phyloP scores from a whole-genome alignment of 805 yeast species.

The Zygoascus biomembranicola region DNA sequence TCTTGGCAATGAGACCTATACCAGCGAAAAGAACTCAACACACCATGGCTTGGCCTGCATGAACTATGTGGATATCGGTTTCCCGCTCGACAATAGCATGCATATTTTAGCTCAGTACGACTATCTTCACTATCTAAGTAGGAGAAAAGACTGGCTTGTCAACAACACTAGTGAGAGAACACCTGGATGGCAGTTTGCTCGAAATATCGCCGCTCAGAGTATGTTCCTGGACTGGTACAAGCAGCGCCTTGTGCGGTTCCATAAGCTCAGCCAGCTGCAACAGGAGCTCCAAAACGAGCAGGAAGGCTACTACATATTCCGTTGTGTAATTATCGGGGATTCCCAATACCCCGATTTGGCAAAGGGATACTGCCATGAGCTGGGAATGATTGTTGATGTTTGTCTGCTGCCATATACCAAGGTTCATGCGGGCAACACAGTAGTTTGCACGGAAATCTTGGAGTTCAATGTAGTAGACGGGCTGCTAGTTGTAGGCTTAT shows the following conservation, averaged over 20 bases:
- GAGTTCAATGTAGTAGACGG: conserved; percentile 36
- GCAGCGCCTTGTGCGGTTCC: conserved; percentile 22
- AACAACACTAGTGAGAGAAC: not conserved
- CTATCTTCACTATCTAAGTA: not conserved
- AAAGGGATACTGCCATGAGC: conserved; percentile 41
- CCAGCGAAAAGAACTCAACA: conserved; percentile 19
- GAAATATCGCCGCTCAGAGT: conserved; percentile 3
- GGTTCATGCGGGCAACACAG: conserved; percentile 36
- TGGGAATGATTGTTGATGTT: conserved; percentile 41
- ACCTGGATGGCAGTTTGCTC: not conserved
- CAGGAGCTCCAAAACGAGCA: conserved; percentile 11
- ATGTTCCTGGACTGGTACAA: conserved; percentile 16
- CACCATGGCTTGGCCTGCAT: conserved; percentile 24
- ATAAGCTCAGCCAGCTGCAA: conserved; percentile 14
- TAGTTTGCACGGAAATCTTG: conserved; percentile 39
- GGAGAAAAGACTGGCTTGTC: not conserved
- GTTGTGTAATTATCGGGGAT: conserved; percentile 39
- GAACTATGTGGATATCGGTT: conserved; percentile 24
- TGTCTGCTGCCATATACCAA: conserved; percentile 19
- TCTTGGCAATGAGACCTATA: conserved; percentile 1
- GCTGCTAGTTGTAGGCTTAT: conserved; percentile 32
- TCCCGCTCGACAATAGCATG: conserved; percentile 22
- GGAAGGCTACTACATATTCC: conserved; percentile 23
- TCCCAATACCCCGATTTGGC: conserved; percentile 25
- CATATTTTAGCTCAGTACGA: conserved; percentile 23